Evolutionary conservation across 305 asterid species (phyloP).

Genomic region (Fraxinus platypoda): DNA sequence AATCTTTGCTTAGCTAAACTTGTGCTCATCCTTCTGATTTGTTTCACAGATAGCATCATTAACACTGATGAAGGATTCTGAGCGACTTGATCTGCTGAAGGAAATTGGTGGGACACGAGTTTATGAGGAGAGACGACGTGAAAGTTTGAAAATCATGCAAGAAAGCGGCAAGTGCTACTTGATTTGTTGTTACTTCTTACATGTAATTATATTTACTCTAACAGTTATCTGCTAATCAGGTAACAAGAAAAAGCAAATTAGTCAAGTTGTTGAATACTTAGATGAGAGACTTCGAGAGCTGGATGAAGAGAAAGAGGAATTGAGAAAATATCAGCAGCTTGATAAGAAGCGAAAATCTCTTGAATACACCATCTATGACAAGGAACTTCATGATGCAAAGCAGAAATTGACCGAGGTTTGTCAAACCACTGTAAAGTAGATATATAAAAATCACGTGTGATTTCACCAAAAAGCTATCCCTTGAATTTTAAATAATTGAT

Average conservation of each 20-base stretch:
- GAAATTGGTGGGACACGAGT: conserved; percentile 99
- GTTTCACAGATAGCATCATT: conserved; percentile 76
- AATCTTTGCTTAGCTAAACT: conserved; percentile 7
- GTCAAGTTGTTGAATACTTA: conserved; percentile 96
- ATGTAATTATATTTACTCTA: conserved; percentile 22
- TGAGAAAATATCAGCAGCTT: conserved; percentile 87
- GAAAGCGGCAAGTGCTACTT: conserved; percentile 70
- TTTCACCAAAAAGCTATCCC: not conserved
- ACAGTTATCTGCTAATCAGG: conserved; percentile 49
- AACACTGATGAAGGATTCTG: conserved; percentile 93
- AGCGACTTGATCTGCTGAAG: conserved; percentile 93
- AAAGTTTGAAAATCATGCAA: conserved; percentile 96
- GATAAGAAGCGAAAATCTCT: conserved; percentile 90
- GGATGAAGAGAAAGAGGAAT: conserved; percentile 97
- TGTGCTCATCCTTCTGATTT: conserved; percentile 30
- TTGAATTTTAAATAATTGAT: not conserved
- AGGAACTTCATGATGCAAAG: conserved; percentile 95
- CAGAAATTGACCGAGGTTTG: conserved; percentile 74
- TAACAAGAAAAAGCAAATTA: conserved; percentile 87
- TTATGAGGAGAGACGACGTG: conserved; percentile 96
- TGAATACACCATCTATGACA: conserved; percentile 86
- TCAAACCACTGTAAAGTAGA: not conserved
- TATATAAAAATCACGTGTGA: not conserved
- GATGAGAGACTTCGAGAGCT: conserved; percentile 95
- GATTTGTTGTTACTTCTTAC: conserved; percentile 25